Evolutionary conservation across 2,329 filamentous ascomycete species (phyloP).

Genomic region (Fusarium sp.): DNA sequence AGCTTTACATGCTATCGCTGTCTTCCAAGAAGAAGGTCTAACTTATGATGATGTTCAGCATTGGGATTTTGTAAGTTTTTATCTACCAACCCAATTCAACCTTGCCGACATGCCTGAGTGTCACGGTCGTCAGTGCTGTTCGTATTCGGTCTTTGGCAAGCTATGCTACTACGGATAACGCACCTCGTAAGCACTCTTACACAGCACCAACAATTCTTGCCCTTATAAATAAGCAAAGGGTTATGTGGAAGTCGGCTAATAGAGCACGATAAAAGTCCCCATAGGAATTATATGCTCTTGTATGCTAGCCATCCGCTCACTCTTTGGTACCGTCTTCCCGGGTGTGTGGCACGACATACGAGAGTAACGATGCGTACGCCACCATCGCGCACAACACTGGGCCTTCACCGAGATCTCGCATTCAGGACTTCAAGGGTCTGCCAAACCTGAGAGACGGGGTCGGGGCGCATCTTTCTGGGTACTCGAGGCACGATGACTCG

Average conservation of each 20-base stretch:
- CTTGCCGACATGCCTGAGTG: background rate
- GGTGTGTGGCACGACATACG: conserved; percentile 25
- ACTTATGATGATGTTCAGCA: conserved; percentile 27
- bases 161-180: conserved; percentile 24
- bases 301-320: conserved; percentile 43
- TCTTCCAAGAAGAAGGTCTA: conserved; percentile 21
- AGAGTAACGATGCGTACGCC: conserved; percentile 25
- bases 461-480: background rate
- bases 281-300: conserved; percentile 48
- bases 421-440: background rate
- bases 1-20: conserved; percentile 7
- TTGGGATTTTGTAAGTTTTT: conserved; percentile 9
- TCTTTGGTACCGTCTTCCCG: conserved; percentile 34
- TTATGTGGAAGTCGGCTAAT: conserved; percentile 41
- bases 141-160: conserved; percentile 10
- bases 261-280: conserved; percentile 48
- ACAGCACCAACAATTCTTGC: too few species aligned
- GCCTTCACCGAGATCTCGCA: background rate
- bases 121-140: conserved; percentile 19
- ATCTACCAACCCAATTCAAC: too few species aligned
- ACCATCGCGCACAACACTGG: conserved; percentile 9
- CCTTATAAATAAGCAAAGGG: conserved; percentile 28
- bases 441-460: background rate
- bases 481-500: conserved; percentile 3
- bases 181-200: background rate